Evolutionary conservation across 1,139 yeast genomes (phyloP).

Genomic region (Chernovozyma aurita): DNA sequence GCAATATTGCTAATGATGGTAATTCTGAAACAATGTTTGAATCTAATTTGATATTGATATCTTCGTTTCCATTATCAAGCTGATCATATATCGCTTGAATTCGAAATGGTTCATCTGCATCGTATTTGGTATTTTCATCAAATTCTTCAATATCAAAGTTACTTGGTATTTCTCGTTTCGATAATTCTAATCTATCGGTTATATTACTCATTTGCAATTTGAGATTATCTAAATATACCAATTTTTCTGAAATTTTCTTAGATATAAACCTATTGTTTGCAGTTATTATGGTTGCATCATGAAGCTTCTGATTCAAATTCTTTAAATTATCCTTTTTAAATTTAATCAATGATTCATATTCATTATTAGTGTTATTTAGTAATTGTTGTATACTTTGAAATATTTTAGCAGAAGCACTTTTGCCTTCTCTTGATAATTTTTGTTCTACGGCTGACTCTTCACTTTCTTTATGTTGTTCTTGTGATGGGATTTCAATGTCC

Average conservation of each 20-base stretch:
- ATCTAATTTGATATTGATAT: constrained; percentile 17
- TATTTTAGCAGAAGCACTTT: constrained; percentile 31
- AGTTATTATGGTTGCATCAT: constrained; percentile 41
- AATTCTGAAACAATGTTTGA: constrained; percentile 28
- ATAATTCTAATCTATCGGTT: constrained; percentile 30
- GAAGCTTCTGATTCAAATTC: constrained; percentile 33
- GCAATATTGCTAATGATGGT: constrained; percentile 61
- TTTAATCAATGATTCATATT: constrained; percentile 36
- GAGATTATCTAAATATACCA: constrained; percentile 35
- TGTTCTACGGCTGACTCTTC: neutral
- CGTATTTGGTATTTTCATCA: constrained; percentile 35
- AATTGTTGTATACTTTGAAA: constrained; percentile 42
- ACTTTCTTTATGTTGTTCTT: neutral
- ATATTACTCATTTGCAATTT: constrained; percentile 43
- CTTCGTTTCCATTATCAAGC: constrained; percentile 23
- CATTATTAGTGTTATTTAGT: constrained; percentile 33
- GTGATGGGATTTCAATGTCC: constrained; percentile 1
- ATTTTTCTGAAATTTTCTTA: constrained; percentile 35
- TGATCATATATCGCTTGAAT: constrained; percentile 53
- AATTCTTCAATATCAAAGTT: constrained; percentile 12
- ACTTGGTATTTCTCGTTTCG: constrained; percentile 21
- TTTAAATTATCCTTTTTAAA: constrained; percentile 35
- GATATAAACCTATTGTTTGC: constrained; percentile 41
- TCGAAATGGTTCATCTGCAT: constrained; percentile 84
- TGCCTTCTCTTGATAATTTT: neutral